Percentiles rank a stretch among this genome's conserved stretches.
Conservation (phyloP, 768 basidiomycete species). For the Dendrothele bispora region DNA sequence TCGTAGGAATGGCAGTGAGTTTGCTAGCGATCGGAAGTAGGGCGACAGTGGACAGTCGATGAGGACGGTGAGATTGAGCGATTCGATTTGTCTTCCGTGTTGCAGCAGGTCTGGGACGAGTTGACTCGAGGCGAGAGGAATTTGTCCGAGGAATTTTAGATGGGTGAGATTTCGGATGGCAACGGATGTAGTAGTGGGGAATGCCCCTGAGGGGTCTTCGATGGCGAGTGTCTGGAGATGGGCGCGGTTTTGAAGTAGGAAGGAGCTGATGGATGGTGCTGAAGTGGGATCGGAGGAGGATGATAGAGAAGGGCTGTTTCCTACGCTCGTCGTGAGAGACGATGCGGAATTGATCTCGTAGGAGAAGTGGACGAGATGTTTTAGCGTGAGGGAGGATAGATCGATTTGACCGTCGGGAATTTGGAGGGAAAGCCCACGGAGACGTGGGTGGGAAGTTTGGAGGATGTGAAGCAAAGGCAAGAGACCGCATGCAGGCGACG, state of each 20-base stretch:
- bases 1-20: slow-evolving; percentile 58
- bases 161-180: slow-evolving; percentile 64
- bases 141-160: slow-evolving; percentile 59
- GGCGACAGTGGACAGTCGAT: slow-evolving; percentile 53
- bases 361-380: slow-evolving; percentile 58
- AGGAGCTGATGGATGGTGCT: slow-evolving; percentile 29
- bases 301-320: neutral
- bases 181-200: slow-evolving; percentile 48
- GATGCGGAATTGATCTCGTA: slow-evolving; percentile 44
- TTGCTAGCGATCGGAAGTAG: slow-evolving; percentile 44
- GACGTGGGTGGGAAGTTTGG: slow-evolving; percentile 48
- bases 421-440: slow-evolving; percentile 56
- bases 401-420: slow-evolving; percentile 42
- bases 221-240: slow-evolving; percentile 55
- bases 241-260: slow-evolving; percentile 51
- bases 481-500: slow-evolving; percentile 55
- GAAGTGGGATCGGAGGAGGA: slow-evolving; percentile 16
- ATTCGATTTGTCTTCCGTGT: slow-evolving; percentile 65
- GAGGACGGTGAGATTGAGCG: slow-evolving; percentile 51
- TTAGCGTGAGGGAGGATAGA: slow-evolving; percentile 47
- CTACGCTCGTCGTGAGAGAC: neutral
- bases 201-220: slow-evolving; percentile 55
- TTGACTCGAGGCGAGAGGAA: slow-evolving; percentile 43
- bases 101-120: slow-evolving; percentile 59
- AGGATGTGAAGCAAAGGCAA: slow-evolving; percentile 51